Evolutionary conservation across 1,284 basidiomycete genomes (phyloP).

Genomic region (Taiwanofungus camphoratus): DNA sequence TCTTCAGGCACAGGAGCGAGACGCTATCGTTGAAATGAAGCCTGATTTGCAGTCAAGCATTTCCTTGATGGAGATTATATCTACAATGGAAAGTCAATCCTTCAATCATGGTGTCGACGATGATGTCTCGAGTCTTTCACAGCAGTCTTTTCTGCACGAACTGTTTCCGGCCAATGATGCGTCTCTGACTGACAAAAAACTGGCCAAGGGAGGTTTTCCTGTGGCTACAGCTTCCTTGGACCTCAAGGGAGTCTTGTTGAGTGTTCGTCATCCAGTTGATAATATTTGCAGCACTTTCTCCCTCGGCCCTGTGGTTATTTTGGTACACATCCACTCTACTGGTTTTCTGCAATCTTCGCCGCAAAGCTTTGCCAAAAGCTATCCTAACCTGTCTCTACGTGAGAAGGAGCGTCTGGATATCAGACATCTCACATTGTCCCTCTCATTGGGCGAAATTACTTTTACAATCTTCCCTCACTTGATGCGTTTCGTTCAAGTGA

Average conservation of each 20-base stretch:
- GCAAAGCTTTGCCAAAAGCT: neutral
- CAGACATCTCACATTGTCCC: constrained; percentile 4
- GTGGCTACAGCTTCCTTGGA: neutral
- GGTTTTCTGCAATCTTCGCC: neutral
- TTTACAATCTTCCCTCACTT: constrained; percentile 3
- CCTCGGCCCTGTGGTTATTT: neutral
- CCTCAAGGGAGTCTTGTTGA: neutral
- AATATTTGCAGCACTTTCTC: constrained; percentile 1
- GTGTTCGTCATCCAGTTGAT: constrained; percentile 1
- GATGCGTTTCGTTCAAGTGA: constrained; percentile 1
- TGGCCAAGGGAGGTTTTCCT: neutral
- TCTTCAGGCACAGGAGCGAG: constrained; percentile 23
- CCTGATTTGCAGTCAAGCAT: constrained; percentile 8
- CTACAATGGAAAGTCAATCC: constrained; percentile 21
- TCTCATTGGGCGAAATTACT: neutral
- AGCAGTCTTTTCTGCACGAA: constrained; percentile 19
- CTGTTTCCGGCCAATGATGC: constrained; percentile 14
- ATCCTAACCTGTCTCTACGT: neutral
- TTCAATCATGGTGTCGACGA: constrained; percentile 22
- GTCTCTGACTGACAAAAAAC: neutral
- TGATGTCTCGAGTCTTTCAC: constrained; percentile 16
- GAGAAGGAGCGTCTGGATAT: neutral
- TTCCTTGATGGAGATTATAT: constrained; percentile 21
- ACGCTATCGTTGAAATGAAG: constrained; percentile 13
- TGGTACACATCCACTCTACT: neutral